Percentiles rank a stretch among this genome's conserved stretches.
phyloP scores from a whole-genome alignment of 2,329 filamentous ascomycete species.

The Ascochyta koolunga region DNA sequence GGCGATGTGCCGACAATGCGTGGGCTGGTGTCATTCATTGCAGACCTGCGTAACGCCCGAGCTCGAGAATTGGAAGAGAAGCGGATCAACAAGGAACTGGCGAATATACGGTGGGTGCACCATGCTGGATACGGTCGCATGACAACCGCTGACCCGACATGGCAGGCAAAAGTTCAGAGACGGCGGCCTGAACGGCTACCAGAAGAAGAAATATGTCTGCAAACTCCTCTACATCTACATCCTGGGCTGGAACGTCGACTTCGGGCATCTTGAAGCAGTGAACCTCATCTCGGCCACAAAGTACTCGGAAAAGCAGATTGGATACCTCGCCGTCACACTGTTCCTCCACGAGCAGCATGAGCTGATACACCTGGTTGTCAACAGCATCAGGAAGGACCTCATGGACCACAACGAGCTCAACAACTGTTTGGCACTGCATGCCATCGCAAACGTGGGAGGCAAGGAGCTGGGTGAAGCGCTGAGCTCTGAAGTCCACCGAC shows the following conservation, averaged over 20 bases:
- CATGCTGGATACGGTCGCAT: conserved; percentile 7
- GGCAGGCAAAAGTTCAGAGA: conserved; percentile 93
- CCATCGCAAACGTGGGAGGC: conserved; percentile 95
- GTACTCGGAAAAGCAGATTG: conserved; percentile 99
- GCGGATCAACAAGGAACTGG: conserved; percentile 98
- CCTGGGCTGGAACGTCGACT: conserved; percentile 97
- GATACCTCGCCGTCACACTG: conserved; percentile 94
- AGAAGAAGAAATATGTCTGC: conserved; percentile 99
- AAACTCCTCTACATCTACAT: conserved; percentile 99
- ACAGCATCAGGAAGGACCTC: conserved; percentile 96
- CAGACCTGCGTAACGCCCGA: conserved; percentile 91
- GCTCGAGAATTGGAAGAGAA: conserved; percentile 97
- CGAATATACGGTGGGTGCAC: conserved; percentile 79
- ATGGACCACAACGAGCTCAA: conserved; percentile 95
- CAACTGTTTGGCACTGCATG: conserved; percentile 95
- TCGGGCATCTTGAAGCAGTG: conserved; percentile 96
- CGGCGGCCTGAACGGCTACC: conserved; percentile 90
- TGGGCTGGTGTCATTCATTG: conserved; percentile 95
- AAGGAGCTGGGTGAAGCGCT: conserved; percentile 97
- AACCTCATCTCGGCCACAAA: conserved; percentile 96
- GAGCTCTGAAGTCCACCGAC: conserved; percentile 86
- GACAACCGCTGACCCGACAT: conserved; percentile 30
- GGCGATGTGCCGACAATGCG: conserved; percentile 52
- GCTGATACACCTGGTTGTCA: conserved; percentile 92
- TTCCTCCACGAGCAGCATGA: conserved; percentile 98